Conservation (phyloP, 352 stramenopile genomes). For the Phytophthora foliorum region DNA sequence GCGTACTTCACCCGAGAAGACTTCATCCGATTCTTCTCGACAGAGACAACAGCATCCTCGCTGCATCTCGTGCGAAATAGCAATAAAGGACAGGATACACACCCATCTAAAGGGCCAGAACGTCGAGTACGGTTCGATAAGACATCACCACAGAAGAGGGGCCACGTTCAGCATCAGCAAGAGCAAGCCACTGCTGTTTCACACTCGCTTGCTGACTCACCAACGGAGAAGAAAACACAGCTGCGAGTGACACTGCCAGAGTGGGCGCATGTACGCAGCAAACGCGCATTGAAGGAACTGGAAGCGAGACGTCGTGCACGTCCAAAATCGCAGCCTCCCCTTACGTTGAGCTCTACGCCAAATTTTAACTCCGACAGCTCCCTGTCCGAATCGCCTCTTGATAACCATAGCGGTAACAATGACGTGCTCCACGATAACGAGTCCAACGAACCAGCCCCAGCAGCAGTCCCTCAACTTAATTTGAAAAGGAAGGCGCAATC, state of each 20-base stretch:
- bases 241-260: slow-evolving; percentile 48
- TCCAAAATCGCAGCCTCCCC: slow-evolving; percentile 20
- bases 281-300: slow-evolving; percentile 71
- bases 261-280: slow-evolving; percentile 77
- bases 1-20: slow-evolving; percentile 66
- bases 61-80: neutral
- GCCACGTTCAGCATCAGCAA: slow-evolving; percentile 28
- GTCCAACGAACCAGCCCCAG: neutral
- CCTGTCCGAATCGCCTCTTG: slow-evolving; percentile 18
- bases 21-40: slow-evolving; percentile 59
- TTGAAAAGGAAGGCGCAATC: slow-evolving; percentile 23
- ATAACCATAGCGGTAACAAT: slow-evolving; percentile 25
- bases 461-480: slow-evolving; percentile 15
- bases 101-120: neutral
- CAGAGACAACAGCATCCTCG: neutral
- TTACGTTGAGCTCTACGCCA: slow-evolving; percentile 33
- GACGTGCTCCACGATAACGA: slow-evolving; percentile 21
- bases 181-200: slow-evolving; percentile 11
- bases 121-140: slow-evolving; percentile 17
- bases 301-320: slow-evolving; percentile 34
- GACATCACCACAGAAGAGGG: slow-evolving; percentile 17
- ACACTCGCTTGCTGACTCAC: slow-evolving; percentile 20
- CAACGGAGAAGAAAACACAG: slow-evolving; percentile 29
- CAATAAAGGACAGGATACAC: neutral
- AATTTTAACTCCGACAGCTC: slow-evolving; percentile 27